phyloP scores from a whole-genome alignment of 2,329 filamentous ascomycete genomes.

The Cladosporium sp. region DNA sequence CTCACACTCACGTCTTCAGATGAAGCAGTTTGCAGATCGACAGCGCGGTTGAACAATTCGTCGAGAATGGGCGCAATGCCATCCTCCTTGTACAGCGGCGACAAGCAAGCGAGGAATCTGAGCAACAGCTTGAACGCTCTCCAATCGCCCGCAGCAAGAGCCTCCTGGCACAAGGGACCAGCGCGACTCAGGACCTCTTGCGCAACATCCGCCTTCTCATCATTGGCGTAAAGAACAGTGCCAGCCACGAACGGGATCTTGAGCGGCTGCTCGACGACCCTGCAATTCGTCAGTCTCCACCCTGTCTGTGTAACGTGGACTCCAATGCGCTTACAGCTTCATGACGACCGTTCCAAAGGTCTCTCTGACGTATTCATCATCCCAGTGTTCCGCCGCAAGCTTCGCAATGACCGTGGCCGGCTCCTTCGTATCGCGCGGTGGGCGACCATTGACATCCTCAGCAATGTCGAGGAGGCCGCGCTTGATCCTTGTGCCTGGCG shows the following conservation, averaged over 20 bases:
- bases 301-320: not conserved
- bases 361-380: constrained; percentile 71
- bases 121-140: constrained; percentile 84
- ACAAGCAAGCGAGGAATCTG: constrained; percentile 83
- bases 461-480: constrained; percentile 75
- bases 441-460: constrained; percentile 65
- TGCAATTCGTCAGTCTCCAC: constrained; percentile 26
- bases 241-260: constrained; percentile 95
- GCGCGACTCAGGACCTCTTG: constrained; percentile 64
- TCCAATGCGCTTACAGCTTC: constrained; percentile 55
- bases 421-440: constrained; percentile 65
- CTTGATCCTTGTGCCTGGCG: constrained; percentile 60
- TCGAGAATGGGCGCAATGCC: constrained; percentile 81
- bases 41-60: constrained; percentile 86
- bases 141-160: constrained; percentile 72
- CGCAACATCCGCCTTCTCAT: constrained; percentile 68
- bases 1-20: constrained; percentile 74
- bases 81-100: constrained; percentile 73
- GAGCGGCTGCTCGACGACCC: constrained; percentile 81
- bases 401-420: constrained; percentile 64
- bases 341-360: constrained; percentile 69
- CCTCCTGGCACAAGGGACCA: constrained; percentile 58
- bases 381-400: constrained; percentile 74
- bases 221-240: constrained; percentile 74
- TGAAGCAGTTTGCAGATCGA: constrained; percentile 85